Evolutionary conservation across 352 stramenopile species (phyloP), one percentile per base, ranked within the genome.

Genomic region (Phytophthora litchii): DNA sequence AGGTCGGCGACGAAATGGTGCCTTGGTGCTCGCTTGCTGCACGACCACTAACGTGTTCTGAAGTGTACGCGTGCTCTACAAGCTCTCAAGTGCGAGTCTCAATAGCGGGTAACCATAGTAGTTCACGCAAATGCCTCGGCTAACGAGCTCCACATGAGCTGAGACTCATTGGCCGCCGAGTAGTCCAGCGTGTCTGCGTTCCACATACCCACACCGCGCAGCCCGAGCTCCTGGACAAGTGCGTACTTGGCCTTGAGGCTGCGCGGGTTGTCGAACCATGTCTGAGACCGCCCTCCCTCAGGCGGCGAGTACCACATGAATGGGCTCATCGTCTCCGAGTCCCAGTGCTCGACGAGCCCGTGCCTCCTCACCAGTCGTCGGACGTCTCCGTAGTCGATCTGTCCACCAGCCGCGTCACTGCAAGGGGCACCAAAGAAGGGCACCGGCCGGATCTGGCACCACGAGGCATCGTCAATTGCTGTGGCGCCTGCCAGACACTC

Each of bases 131-230:
- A 72, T 27, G 73, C 78, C 12, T 64, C 51, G 3, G 67, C 49
- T 40, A 90, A 54, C 19, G 76, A 63, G 3, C 71, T 50, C 81
- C 81, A 91, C 78, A 91, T 91, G 31, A 54, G 49, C 47, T 60
- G 56, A 16, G 76, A 71, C 55, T 82, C 81, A 32, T 78, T 65
- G 14, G 16, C 23, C 14, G 68, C 51, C 31, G 32, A 48, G 61
- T 92, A 92, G 64, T 89, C 76, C n/a, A 92, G 63, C 25, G 80
- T 73, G 55, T 93, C 83, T 31, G 78, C 80, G 54, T 94, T 86
- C 86, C 86, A 94, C 86, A 94, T 92, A 55, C 83, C 86, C 8
- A 82, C 73, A 13, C 86, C 86, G 7, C 78, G 74, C 17, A 94
- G 70, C 1, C 61, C 68, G 4, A 87, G 55, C 16, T 76, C 50